phyloP scores from a whole-genome alignment of 192 early-diverging fungal species.

The Chytriomyces sp. region DNA sequence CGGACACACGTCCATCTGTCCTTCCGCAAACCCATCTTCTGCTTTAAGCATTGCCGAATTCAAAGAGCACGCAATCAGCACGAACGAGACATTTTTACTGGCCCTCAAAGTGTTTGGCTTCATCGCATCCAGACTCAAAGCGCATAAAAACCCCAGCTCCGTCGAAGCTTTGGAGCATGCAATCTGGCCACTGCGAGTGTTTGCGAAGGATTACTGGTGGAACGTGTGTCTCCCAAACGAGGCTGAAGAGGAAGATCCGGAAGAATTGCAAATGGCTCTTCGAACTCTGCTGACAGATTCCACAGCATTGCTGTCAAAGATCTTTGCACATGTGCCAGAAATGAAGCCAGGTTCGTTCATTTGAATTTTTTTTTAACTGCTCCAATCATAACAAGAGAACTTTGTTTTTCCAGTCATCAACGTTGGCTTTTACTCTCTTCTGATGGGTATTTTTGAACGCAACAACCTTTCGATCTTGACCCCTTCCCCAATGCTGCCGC shows the following conservation, averaged over 20 bases:
- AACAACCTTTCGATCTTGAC: conserved; percentile 35
- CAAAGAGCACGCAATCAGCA: conserved; percentile 34
- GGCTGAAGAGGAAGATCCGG: conserved; percentile 10
- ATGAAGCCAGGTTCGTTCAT: not conserved
- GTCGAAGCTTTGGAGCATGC: conserved; percentile 25
- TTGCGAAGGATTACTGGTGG: conserved; percentile 44
- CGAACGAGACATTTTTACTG: conserved; percentile 42
- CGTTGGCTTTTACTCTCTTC: conserved; percentile 34
- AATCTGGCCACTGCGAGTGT: conserved; percentile 28
- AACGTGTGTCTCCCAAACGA: conserved; percentile 35
- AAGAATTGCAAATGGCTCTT: conserved; percentile 15
- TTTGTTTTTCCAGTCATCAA: conserved; percentile 10
- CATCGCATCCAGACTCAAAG: conserved; percentile 7
- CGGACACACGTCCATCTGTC: conserved; percentile 29
- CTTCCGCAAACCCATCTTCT: not conserved
- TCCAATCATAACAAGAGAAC: too few relatives aligned
- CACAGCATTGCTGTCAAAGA: not conserved
- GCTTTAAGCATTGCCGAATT: conserved; percentile 21
- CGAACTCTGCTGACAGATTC: conserved; percentile 33
- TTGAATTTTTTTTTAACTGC: too few relatives aligned
- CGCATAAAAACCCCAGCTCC: not conserved
- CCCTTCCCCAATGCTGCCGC: conserved; percentile 12
- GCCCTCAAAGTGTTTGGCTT: conserved; percentile 34
- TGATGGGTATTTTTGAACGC: conserved; percentile 41
- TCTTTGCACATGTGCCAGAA: conserved; percentile 10